Percentiles rank a stretch among this genome's conserved stretches.
Evolutionary conservation across 495 filamentous ascomycete genomes (phyloP).

Genomic region (Neurospora sublineolata): DNA sequence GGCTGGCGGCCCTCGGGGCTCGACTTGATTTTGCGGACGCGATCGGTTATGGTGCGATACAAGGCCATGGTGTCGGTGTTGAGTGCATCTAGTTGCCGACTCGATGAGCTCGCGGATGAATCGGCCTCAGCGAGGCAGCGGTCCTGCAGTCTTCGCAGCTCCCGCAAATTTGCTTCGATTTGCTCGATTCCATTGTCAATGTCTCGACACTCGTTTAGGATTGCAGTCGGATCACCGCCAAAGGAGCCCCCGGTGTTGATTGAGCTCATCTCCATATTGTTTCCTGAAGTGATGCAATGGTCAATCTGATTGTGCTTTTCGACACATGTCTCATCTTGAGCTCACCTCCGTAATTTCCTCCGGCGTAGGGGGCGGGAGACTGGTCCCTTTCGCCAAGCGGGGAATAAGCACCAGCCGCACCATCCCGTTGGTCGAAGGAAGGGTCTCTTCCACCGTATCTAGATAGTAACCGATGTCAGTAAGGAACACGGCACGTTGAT

Average conservation of each 20-base stretch:
- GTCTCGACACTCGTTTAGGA: constrained; percentile 72
- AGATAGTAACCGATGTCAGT: constrained; percentile 15
- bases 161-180: constrained; percentile 52
- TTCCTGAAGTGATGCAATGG: constrained; percentile 15
- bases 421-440: constrained; percentile 39
- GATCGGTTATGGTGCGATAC: constrained; percentile 62
- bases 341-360: constrained; percentile 34
- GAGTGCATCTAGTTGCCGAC: constrained; percentile 45
- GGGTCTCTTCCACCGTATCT: constrained; percentile 38
- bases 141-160: constrained; percentile 47
- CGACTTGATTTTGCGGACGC: constrained; percentile 67
- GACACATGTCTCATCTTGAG: constrained; percentile 11
- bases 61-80: constrained; percentile 64
- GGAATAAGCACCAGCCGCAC: constrained; percentile 18
- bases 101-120: constrained; percentile 35
- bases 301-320: background rate
- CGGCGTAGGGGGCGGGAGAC: background rate
- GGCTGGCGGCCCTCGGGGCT: constrained; percentile 60
- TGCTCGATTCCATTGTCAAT: constrained; percentile 67
- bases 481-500: background rate
- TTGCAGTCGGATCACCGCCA: constrained; percentile 50
- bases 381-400: constrained; percentile 17
- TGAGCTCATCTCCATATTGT: constrained; percentile 53
- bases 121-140: constrained; percentile 49
- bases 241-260: constrained; percentile 29